Evolutionary conservation across 331 rosid species (phyloP).

Genomic region (Cucumis variabilis): DNA sequence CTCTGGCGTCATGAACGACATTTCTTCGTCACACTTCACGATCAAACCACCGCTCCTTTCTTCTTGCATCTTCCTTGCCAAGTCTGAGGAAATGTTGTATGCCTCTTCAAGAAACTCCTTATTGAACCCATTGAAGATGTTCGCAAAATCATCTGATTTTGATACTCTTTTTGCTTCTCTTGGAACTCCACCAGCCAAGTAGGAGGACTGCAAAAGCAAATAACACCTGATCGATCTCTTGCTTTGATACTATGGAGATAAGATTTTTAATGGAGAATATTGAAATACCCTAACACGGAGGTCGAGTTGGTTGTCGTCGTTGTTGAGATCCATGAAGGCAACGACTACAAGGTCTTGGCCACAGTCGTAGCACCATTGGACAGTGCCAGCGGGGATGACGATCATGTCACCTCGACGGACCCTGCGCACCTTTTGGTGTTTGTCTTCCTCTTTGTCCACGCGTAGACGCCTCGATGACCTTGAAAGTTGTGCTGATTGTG

Average conservation of each 20-base stretch:
- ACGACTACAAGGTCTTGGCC: slow-evolving; percentile 39
- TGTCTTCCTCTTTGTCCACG: slow-evolving; percentile 32
- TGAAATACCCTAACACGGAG: slow-evolving; percentile 37
- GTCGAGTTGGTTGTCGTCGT: slow-evolving; percentile 53
- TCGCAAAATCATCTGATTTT: not conserved
- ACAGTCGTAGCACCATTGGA: slow-evolving; percentile 46
- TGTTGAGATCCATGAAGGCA: slow-evolving; percentile 40
- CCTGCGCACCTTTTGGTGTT: slow-evolving; percentile 44
- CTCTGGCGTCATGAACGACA: slow-evolving; percentile 27
- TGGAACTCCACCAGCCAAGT: slow-evolving; percentile 44
- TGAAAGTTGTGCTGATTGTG: not conserved
- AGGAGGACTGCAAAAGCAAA: slow-evolving; percentile 32
- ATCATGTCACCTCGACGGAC: slow-evolving; percentile 48
- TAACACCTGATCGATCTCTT: not conserved
- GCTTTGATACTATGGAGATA: too few relatives aligned
- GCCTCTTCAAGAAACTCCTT: slow-evolving; percentile 43
- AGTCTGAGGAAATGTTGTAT: slow-evolving; percentile 39
- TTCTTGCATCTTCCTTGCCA: slow-evolving; percentile 33
- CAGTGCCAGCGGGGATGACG: slow-evolving; percentile 45
- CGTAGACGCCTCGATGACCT: not conserved
- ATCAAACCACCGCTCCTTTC: slow-evolving; percentile 37
- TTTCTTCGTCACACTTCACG: slow-evolving; percentile 34
- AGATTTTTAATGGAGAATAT: not conserved
- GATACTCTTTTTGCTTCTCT: slow-evolving; percentile 17
- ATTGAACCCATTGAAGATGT: slow-evolving; percentile 43